Evolutionary conservation across 768 basidiomycete species (phyloP).

Genomic region (Psilocybe cubensis): DNA sequence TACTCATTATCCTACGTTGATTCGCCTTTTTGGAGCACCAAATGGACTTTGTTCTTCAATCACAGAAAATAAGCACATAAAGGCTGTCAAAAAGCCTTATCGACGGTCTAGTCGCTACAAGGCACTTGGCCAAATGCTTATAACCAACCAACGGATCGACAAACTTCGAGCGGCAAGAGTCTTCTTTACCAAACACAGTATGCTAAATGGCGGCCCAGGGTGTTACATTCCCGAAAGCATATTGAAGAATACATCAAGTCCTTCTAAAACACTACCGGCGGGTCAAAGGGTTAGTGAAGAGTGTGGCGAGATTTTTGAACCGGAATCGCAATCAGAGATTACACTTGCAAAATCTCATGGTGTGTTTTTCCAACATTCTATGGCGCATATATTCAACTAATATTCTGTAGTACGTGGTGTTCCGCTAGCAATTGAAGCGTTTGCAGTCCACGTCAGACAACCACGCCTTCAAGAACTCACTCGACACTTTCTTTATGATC

Average conservation of each 20-base stretch:
- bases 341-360: constrained; percentile 5
- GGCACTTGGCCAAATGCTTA: constrained; percentile 38
- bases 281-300: too few relatives aligned
- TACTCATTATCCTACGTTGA: constrained; percentile 26
- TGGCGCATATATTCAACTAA: background rate
- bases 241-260: too few relatives aligned
- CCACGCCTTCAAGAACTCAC: background rate
- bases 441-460: background rate
- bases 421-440: background rate
- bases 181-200: constrained; percentile 14
- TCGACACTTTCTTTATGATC: constrained; percentile 6
- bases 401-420: background rate
- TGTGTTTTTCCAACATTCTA: background rate
- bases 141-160: constrained; percentile 31
- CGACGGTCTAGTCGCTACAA: constrained; percentile 30
- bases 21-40: constrained; percentile 30
- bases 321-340: constrained; percentile 2
- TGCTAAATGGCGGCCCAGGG: constrained; percentile 7
- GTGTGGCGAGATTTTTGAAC: background rate
- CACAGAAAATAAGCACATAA: constrained; percentile 37
- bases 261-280: too few relatives aligned
- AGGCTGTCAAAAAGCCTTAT: constrained; percentile 40
- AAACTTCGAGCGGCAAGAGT: constrained; percentile 27
- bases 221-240: background rate
- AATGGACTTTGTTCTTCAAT: constrained; percentile 40